A percentile compares a stretch with the other conserved stretches of the same genome.
Conservation (phyloP, 2,329 filamentous ascomycete genomes). For the Sarocladiaceae sp. region DNA sequence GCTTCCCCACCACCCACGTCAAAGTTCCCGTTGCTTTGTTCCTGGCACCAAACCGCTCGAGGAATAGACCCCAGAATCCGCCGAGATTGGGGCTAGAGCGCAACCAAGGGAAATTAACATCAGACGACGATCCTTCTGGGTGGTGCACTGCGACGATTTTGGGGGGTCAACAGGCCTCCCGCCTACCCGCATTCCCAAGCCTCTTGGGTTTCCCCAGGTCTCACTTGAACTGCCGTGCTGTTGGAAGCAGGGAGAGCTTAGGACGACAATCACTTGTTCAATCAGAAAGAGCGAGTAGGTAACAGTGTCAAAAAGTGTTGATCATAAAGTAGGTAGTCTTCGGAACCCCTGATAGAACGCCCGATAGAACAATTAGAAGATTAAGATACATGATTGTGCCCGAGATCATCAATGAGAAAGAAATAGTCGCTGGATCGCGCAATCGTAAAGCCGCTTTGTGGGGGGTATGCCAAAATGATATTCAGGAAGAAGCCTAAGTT, state of each 20-base stretch:
- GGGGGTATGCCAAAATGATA: conserved; percentile 17
- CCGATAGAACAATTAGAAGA: conserved; percentile 10
- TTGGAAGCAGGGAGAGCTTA: too few relatives aligned
- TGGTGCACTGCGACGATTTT: not conserved
- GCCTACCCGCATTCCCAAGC: not conserved
- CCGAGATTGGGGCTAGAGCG: not conserved
- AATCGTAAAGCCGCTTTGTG: conserved; percentile 4
- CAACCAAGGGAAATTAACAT: not conserved
- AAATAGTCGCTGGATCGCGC: not conserved
- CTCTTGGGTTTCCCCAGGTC: not conserved
- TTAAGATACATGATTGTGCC: conserved; percentile 10
- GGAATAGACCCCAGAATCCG: not conserved
- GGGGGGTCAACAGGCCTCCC: not conserved
- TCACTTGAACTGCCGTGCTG: too few relatives aligned
- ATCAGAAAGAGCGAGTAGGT: not conserved
- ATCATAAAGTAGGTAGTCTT: conserved; percentile 8
- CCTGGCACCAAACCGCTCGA: conserved; percentile 5
- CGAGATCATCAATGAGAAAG: conserved; percentile 5
- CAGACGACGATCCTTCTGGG: not conserved
- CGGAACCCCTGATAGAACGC: conserved; percentile 6
- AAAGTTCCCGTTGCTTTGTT: not conserved
- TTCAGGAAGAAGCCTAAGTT: conserved; percentile 28
- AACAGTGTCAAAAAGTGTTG: conserved; percentile 2
- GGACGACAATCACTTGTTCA: too few relatives aligned
- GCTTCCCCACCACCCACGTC: not conserved